These are phyloP conservation scores for Clitoria ternatea DNA, from an alignment of 306 rosid species.

Conservation along the genomic window DNA sequence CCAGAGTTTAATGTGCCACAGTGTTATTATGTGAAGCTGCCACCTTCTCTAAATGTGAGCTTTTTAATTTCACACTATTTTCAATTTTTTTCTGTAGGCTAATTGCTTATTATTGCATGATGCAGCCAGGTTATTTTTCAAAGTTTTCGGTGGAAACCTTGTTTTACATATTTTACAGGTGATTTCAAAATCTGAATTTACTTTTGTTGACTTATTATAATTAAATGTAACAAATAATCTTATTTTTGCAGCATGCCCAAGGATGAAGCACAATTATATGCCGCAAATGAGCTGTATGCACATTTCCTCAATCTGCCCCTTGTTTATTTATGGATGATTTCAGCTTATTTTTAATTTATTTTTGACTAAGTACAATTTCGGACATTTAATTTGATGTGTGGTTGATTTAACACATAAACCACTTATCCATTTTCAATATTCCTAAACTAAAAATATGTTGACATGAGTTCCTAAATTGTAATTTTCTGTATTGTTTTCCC, in stretches of 20 bases:
- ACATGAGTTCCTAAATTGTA: not conserved
- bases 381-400: not conserved
- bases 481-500: not conserved
- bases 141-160: constrained; percentile 76
- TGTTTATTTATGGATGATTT: not conserved
- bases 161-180: constrained; percentile 97
- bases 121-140: constrained; percentile 77
- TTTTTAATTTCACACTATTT: constrained; percentile 1
- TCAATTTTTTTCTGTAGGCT: constrained; percentile 12
- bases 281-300: constrained; percentile 89
- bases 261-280: constrained; percentile 90
- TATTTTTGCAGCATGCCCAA: constrained; percentile 80
- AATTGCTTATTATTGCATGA: constrained; percentile 10
- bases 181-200: constrained; percentile 11
- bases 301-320: constrained; percentile 3
- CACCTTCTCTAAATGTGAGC: constrained; percentile 74
- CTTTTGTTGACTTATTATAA: not conserved
- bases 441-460: not conserved
- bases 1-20: constrained; percentile 86
- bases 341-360: not conserved
- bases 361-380: not conserved
- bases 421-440: not conserved
- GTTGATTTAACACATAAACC: constrained; percentile 6
- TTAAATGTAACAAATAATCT: not conserved
- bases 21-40: constrained; percentile 80